phyloP scores from a whole-genome alignment of 371 early-diverging fungal genomes.

The Saksenaea vasiformis region DNA sequence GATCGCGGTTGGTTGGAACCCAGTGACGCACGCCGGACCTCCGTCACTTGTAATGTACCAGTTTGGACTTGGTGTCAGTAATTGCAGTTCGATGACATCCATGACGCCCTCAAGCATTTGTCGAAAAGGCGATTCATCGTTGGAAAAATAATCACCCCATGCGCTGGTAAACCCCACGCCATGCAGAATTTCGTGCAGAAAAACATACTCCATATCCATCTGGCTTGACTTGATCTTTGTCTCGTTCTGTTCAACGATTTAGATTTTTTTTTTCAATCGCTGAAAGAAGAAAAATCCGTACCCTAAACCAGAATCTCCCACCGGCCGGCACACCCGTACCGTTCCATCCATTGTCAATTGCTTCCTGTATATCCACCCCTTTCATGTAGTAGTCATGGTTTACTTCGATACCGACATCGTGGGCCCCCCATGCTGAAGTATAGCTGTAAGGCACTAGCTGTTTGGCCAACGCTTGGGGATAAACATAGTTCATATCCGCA shows the following conservation, averaged over 20 bases:
- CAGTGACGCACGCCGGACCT: constrained; percentile 29
- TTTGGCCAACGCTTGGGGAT: constrained; percentile 39
- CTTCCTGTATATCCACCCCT: constrained; percentile 12
- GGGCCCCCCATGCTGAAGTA: constrained; percentile 22
- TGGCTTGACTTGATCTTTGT: constrained; percentile 25
- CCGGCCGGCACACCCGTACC: constrained; percentile 19
- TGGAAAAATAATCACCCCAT: constrained; percentile 40
- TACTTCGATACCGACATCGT: constrained; percentile 29
- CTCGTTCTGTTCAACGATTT: not conserved
- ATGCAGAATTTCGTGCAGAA: constrained; percentile 38
- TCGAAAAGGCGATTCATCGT: constrained; percentile 28
- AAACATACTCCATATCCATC: constrained; percentile 33
- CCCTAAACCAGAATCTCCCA: constrained; percentile 32
- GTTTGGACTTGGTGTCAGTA: constrained; percentile 33
- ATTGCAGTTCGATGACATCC: constrained; percentile 18
- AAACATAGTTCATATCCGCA: constrained; percentile 36
- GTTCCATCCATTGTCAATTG: constrained; percentile 14
- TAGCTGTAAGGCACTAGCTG: constrained; percentile 23
- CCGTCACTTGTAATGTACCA: constrained; percentile 18
- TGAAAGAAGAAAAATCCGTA: not conserved
- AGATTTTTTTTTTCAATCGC: not conserved
- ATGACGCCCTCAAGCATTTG: constrained; percentile 22
- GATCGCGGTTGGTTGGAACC: constrained; percentile 37
- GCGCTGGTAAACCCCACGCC: constrained; percentile 37
- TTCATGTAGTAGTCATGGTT: constrained; percentile 40